A percentile compares a stretch with the other conserved stretches of the same genome.
These are phyloP conservation scores for Tremella yokohamensis DNA, from an alignment of 768 basidiomycete species.

Conservation along the genomic window DNA sequence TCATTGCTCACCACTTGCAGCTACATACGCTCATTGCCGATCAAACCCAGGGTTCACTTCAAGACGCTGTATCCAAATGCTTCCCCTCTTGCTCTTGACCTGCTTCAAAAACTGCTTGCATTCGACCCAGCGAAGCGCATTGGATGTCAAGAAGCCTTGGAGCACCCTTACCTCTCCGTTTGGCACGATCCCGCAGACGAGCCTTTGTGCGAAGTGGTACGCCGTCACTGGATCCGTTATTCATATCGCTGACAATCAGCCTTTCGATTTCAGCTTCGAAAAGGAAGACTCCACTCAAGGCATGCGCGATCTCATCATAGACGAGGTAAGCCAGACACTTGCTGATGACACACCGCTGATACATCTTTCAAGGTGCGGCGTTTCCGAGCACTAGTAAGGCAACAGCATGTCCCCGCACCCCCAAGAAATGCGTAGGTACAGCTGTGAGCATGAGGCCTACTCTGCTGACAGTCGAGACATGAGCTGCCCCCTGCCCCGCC, in stretches of 20 bases:
- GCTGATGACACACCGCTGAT: background rate
- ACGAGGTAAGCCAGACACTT: slow-evolving; percentile 62
- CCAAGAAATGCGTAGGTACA: slow-evolving; percentile 34
- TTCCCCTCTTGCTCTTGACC: slow-evolving; percentile 88
- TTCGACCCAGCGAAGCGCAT: slow-evolving; percentile 97
- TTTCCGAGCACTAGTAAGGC: slow-evolving; percentile 85
- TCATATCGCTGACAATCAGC: slow-evolving; percentile 45
- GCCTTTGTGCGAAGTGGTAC: slow-evolving; percentile 73
- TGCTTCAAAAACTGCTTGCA: slow-evolving; percentile 82
- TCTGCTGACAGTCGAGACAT: slow-evolving; percentile 14
- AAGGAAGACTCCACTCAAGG: slow-evolving; percentile 94
- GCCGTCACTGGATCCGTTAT: slow-evolving; percentile 5
- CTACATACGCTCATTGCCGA: slow-evolving; percentile 95
- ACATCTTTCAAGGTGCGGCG: slow-evolving; percentile 29
- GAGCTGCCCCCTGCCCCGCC: slow-evolving; percentile 40
- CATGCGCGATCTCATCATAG: slow-evolving; percentile 91
- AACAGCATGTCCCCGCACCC: slow-evolving; percentile 65
- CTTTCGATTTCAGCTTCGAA: slow-evolving; percentile 96
- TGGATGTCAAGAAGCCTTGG: slow-evolving; percentile 89
- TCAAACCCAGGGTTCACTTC: slow-evolving; percentile 91
- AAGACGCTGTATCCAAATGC: slow-evolving; percentile 87
- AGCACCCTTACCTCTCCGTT: slow-evolving; percentile 82
- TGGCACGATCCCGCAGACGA: slow-evolving; percentile 99
- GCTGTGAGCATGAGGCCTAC: background rate
- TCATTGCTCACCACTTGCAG: slow-evolving; percentile 6